A percentile compares a stretch with the other conserved stretches of the same genome.
Evolutionary conservation across 1,284 basidiomycete genomes (phyloP).

Genomic region (Coniophora puteana): DNA sequence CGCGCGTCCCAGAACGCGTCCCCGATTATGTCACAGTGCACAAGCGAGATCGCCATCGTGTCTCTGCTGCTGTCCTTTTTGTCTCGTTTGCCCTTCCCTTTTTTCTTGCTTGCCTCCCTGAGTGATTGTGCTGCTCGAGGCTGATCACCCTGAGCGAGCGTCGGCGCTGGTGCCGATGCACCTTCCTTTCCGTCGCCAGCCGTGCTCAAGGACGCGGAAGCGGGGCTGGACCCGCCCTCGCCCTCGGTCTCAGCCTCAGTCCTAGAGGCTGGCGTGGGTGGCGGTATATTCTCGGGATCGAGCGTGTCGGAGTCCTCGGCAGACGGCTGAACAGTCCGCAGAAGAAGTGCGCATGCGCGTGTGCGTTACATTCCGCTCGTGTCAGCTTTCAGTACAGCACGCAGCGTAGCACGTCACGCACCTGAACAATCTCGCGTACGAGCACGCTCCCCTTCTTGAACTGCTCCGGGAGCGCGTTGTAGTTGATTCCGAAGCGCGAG

Average conservation of each 20-base stretch:
- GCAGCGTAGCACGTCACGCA: no score
- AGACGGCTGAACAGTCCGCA: no score
- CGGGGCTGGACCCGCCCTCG: neutral
- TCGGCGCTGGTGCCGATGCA: neutral
- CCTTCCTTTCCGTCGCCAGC: neutral
- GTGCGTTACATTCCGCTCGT: no score
- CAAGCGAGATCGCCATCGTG: no score
- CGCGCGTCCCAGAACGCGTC: slow-evolving; percentile 74
- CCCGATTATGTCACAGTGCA: slow-evolving; percentile 83
- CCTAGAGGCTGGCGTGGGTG: neutral
- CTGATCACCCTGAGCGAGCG: neutral
- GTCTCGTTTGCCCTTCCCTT: slow-evolving; percentile 35
- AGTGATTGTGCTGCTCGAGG: neutral
- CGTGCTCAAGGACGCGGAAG: neutral
- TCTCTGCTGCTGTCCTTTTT: no score
- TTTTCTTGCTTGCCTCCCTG: slow-evolving; percentile 23
- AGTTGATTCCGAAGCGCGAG: slow-evolving; percentile 82
- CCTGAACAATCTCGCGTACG: slow-evolving; percentile 51
- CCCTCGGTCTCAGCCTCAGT: neutral
- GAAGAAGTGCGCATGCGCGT: no score
- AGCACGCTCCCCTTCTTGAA: slow-evolving; percentile 88
- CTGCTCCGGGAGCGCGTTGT: slow-evolving; percentile 72
- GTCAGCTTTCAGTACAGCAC: no score
- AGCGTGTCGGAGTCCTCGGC: no score
- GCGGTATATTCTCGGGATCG: neutral